These are phyloP conservation scores for Leptodontidium sp. DNA, from an alignment of 2,329 filamentous ascomycete genomes.

Conservation along the genomic window DNA sequence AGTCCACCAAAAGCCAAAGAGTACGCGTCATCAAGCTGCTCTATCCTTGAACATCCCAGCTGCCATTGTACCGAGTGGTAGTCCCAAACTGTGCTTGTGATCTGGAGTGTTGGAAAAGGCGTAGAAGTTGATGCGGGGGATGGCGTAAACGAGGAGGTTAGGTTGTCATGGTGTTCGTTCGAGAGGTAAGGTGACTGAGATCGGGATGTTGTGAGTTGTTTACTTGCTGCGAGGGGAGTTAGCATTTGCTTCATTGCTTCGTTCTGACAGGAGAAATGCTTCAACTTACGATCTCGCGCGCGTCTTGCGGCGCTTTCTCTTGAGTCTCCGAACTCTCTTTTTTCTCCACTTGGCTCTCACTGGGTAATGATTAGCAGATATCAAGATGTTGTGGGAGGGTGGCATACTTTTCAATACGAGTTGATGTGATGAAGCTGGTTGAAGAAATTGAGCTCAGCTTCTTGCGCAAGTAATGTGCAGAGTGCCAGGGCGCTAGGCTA, in stretches of 20 bases:
- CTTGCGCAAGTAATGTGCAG: conserved; percentile 12
- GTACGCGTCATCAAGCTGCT: conserved; percentile 47
- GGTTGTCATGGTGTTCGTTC: conserved; percentile 49
- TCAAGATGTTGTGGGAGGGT: not conserved
- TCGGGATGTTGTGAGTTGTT: conserved; percentile 53
- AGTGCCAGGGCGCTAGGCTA: conserved; percentile 8
- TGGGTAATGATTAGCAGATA: not conserved
- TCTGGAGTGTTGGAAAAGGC: conserved; percentile 47
- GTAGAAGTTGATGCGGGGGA: conserved; percentile 48
- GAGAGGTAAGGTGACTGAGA: conserved; percentile 49
- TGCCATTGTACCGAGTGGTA: conserved; percentile 44
- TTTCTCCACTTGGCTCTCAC: conserved; percentile 99
- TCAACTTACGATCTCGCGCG: conserved; percentile 88
- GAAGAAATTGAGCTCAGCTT: conserved; percentile 17
- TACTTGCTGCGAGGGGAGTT: conserved; percentile 50
- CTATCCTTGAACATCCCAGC: conserved; percentile 47
- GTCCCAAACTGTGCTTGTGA: conserved; percentile 41
- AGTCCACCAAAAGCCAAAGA: conserved; percentile 48
- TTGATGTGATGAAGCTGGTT: conserved; percentile 29
- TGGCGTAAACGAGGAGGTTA: conserved; percentile 45
- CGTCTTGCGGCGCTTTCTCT: conserved; percentile 99
- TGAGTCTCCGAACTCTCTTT: conserved; percentile 99
- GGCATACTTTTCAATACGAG: conserved; percentile 22
- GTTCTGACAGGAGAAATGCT: conserved; percentile 8
- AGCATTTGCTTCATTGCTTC: conserved; percentile 35